phyloP scores from a whole-genome alignment of 208 protist genomes.

The Trypanosoma theileri region DNA sequence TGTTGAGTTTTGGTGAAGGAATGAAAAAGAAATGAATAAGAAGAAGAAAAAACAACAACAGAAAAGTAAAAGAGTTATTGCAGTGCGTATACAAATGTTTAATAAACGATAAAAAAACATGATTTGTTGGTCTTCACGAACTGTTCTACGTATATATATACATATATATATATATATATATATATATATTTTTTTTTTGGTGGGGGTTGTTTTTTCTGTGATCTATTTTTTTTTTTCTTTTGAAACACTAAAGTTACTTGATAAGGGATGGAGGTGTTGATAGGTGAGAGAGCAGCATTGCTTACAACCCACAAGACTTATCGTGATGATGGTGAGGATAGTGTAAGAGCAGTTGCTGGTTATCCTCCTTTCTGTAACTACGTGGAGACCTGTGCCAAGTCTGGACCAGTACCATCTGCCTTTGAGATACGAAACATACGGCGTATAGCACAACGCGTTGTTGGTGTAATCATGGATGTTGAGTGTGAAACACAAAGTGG shows the following conservation, averaged over 20 bases:
- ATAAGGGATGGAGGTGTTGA: constrained; percentile 52
- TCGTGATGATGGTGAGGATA: constrained; percentile 36
- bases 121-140: too few relatives aligned
- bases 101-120: too few relatives aligned
- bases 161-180: too few relatives aligned
- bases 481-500: constrained; percentile 39
- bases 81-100: too few relatives aligned
- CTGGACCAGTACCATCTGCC: constrained; percentile 41
- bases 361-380: constrained; percentile 57
- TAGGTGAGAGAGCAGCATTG: constrained; percentile 39
- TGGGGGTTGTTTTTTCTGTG: not conserved
- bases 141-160: too few relatives aligned
- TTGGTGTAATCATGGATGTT: constrained; percentile 56
- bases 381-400: constrained; percentile 30
- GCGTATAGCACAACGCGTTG: constrained; percentile 64
- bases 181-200: constrained; percentile 10
- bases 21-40: too few relatives aligned
- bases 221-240: not conserved
- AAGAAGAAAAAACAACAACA: too few relatives aligned
- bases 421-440: constrained; percentile 52
- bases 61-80: too few relatives aligned
- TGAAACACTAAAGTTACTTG: not conserved
- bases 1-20: too few relatives aligned
- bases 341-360: constrained; percentile 40
- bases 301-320: constrained; percentile 76